Base-by-base conservation (phyloP, 1,139 yeast genomes). In the Yamadazyma diddensiae region DNA sequence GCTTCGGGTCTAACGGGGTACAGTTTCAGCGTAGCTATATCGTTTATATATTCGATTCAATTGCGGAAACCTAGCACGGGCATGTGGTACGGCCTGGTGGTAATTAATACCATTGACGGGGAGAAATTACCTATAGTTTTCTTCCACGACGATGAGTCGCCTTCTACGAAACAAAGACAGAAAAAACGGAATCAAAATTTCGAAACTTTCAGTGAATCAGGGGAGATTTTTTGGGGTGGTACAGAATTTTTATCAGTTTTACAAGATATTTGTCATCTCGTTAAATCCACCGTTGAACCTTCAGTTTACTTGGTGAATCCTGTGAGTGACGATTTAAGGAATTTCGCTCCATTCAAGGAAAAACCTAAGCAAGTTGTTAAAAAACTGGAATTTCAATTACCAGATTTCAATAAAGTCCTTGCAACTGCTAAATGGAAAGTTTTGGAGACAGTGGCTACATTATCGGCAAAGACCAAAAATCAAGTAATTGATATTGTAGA, bases 1-100 rank as follows among this genome's bases (percentile, higher is more conserved):
- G 60, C 73, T 3, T 66, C 80, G 1, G 67, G 78, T 1, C 55
- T 77, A 24, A 64, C 82, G 1, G 74, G 83, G 1, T 85, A 77
- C 55, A 76, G 86, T 9, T 85, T 84, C 56, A 73, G 79, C 12
- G 54, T 80, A 15, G 71, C 81, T 1, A 56, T 87, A 8, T 59
- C 74, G 16, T 76, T 70, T 38, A 55, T 92, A 3, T 90, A 80
- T 53, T 83, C 95, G 17, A 67, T 92, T 28, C 95, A 90, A 54
- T 73, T 83, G 8, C 71, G 97, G 36, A 81, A 80, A 5, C 96
- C 97, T 2, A 78, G 88, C 1, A 62, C 73, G 15, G 94, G 96
- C 1, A 82, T 86, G 80, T 92, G 97, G 95, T 77, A 77, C 60
- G 99, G 99, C 0, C 84, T 95, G 0, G 62, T 90, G 13, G 66